Conservation (phyloP, 805 yeast species). For the Teunomyces atbi region DNA sequence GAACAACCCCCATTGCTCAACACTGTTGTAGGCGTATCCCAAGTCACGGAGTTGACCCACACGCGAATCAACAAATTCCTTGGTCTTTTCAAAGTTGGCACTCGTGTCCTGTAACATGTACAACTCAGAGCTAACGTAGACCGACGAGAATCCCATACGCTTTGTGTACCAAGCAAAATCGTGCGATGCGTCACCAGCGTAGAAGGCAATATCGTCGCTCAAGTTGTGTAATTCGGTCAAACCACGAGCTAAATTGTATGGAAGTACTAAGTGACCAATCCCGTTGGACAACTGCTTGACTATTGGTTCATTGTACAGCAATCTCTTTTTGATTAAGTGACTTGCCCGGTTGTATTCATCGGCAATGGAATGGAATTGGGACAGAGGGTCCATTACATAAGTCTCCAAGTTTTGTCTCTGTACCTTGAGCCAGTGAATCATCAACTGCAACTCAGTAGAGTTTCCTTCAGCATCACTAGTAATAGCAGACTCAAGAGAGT, state of each 20-base stretch:
- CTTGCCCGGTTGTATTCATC: conserved; percentile 45
- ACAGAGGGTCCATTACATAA: conserved; percentile 25
- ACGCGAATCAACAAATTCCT: conserved; percentile 60
- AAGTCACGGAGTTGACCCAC: conserved; percentile 50
- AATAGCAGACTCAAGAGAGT: conserved; percentile 45
- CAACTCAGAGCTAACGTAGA: conserved; percentile 73
- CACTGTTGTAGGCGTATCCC: conserved; percentile 60
- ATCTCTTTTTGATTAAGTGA: conserved; percentile 47
- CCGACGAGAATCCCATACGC: conserved; percentile 64
- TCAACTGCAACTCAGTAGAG: conserved; percentile 54
- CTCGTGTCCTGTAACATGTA: conserved; percentile 78
- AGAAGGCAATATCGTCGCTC: conserved; percentile 79
- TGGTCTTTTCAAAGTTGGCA: conserved; percentile 52
- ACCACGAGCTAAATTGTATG: conserved; percentile 57
- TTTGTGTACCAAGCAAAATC: conserved; percentile 95
- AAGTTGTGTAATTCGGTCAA: conserved; percentile 68
- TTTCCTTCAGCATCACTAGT: conserved; percentile 38
- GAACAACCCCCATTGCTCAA: conserved; percentile 77
- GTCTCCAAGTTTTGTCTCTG: conserved; percentile 37
- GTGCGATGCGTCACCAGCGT: conserved; percentile 73
- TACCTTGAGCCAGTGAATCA: conserved; percentile 49
- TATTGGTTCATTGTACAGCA: conserved; percentile 50
- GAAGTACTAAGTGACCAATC: conserved; percentile 61
- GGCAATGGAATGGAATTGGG: conserved; percentile 22
- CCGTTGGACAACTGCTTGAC: conserved; percentile 46